These are phyloP conservation scores for Lasiosphaeris hirsuta DNA, from an alignment of 495 filamentous ascomycete genomes.

Conservation along the genomic window DNA sequence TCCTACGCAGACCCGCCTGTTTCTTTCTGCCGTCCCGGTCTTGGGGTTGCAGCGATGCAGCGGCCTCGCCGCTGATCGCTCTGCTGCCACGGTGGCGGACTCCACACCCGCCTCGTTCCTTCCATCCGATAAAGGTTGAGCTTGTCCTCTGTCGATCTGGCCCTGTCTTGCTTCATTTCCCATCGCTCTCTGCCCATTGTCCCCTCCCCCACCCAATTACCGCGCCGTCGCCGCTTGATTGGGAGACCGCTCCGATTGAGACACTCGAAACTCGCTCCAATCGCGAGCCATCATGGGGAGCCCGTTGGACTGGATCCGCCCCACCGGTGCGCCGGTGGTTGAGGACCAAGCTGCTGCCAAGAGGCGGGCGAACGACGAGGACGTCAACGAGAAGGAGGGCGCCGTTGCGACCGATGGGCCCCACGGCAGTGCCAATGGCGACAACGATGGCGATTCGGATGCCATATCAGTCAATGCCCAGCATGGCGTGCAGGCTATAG, in stretches of 20 bases:
- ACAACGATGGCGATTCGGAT: constrained; percentile 19
- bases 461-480: constrained; percentile 22
- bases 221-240: not conserved
- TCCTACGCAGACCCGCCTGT: too few relatives aligned
- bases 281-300: constrained; percentile 1
- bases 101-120: not conserved
- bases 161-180: not conserved
- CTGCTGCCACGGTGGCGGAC: not conserved
- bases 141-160: not conserved
- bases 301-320: constrained; percentile 11
- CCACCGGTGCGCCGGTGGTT: constrained; percentile 16
- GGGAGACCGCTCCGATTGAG: constrained; percentile 2
- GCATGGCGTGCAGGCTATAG: constrained; percentile 24
- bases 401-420: not conserved
- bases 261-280: not conserved
- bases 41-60: not conserved
- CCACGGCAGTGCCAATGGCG: not conserved
- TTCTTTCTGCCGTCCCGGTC: not conserved
- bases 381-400: constrained; percentile 11
- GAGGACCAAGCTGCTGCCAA: constrained; percentile 11
- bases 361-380: constrained; percentile 21
- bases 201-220: not conserved
- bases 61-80: not conserved
- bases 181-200: not conserved
- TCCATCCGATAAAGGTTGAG: constrained; percentile 12